Base-by-base conservation (phyloP, 352 stramenopile genomes). In the Phytophthora idaei region DNA sequence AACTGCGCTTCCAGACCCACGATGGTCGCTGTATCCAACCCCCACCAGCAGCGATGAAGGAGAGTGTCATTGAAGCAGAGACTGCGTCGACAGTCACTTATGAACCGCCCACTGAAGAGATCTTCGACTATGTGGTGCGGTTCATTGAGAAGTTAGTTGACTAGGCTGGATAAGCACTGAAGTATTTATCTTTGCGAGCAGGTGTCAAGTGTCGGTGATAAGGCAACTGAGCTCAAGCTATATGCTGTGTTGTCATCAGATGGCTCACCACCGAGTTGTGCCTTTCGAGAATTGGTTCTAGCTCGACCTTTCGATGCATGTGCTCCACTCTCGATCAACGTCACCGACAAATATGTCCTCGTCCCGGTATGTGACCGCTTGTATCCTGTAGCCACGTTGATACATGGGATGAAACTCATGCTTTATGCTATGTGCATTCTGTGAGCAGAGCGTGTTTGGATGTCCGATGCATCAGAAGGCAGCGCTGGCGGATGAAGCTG, bases 381-480 rank as follows among this genome's bases (percentile, higher is more conserved):
- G 21, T 17, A 11, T 25, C 2, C 21, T 14, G 31, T 14, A 25
- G 12, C 21, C 21, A 21, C 28, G 17, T 21, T 58, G 4, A 44
- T 7, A 7, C 1, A 5, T 49, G 8, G 29, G 39, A n/a, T 6
- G 7, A 28, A 36, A 49, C 41, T 49, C 0, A 56, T 46, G 58
- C 3, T 39, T 15, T 5, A 31, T 66, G n/a, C 12, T 45, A 25
- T 28, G 45, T 51, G 51, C 25, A 28, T 52, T 61, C 3, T 21
- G 41, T 54, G 48, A 50, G 5, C 56, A 89, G 78, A 74, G 58
- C 28, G 65, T 87, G 12, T 57, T 67, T 12, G 73, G 77, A 17
- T 92, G 85, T 52, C 81, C 81, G 14, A 75, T 81, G 32, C 81
- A 92, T 41, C 83, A 92, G 37, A 92, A 92, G 44, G 83, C 83